Evolutionary conservation across 805 yeast species (phyloP).

Genomic region (Lipomyces spencermartinsiae): DNA sequence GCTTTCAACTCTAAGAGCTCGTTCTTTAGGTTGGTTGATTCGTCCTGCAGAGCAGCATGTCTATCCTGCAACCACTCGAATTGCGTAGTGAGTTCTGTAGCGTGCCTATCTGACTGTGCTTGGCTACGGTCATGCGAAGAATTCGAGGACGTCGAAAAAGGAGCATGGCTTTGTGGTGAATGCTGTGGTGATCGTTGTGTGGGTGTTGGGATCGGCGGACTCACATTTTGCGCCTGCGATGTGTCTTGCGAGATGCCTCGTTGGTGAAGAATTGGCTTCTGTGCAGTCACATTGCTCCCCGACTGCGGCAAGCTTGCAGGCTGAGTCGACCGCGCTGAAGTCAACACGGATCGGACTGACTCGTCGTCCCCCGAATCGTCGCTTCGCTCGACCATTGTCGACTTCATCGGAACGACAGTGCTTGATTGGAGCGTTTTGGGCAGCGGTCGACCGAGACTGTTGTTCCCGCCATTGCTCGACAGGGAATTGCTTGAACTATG

Average conservation of each 20-base stretch:
- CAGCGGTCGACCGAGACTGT: constrained; percentile 12
- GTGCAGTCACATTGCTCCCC: constrained; percentile 1
- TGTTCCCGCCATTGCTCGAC: background rate
- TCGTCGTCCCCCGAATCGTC: constrained; percentile 72
- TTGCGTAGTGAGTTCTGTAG: background rate
- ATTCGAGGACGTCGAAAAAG: background rate
- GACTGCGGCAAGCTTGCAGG: background rate
- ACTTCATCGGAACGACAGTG: constrained; percentile 80
- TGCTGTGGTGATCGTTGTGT: background rate
- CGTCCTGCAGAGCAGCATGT: constrained; percentile 12
- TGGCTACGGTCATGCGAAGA: background rate
- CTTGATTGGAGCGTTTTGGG: constrained; percentile 28
- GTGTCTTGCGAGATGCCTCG: background rate
- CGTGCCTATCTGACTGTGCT: background rate
- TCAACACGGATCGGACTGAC: constrained; percentile 22
- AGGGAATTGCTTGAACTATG: background rate
- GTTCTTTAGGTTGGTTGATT: constrained; percentile 5
- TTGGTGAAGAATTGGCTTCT: background rate
- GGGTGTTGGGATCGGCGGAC: background rate
- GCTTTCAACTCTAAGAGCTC: constrained; percentile 12
- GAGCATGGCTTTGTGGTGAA: background rate
- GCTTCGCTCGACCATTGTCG: constrained; percentile 86
- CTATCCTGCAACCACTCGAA: constrained; percentile 13
- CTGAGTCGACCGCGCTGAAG: background rate
- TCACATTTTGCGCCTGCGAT: background rate